phyloP scores from a whole-genome alignment of 441 rosid species.

The Codiaeum variegatum region DNA sequence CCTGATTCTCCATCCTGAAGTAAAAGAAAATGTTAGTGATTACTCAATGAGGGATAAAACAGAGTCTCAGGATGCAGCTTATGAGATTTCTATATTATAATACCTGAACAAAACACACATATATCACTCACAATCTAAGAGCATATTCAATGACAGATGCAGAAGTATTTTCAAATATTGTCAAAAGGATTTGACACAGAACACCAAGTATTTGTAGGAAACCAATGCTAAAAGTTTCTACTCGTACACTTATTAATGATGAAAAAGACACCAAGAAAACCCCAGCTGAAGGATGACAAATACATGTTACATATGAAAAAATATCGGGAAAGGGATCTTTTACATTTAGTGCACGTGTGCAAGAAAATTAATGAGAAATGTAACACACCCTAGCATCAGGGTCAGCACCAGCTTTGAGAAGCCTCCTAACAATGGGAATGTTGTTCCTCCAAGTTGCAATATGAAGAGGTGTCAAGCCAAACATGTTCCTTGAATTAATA shows the following conservation, averaged over 20 bases:
- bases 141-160: not conserved
- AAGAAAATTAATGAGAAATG: conserved; percentile 12
- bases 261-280: not conserved
- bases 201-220: not conserved
- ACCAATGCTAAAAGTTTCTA: not conserved
- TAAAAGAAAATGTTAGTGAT: conserved; percentile 6
- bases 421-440: conserved; percentile 84
- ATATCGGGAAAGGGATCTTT: not conserved
- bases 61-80: not conserved
- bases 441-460: conserved; percentile 95
- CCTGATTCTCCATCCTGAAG: conserved; percentile 99
- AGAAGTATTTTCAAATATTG: not conserved
- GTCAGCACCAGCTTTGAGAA: conserved; percentile 91
- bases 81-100: conserved; percentile 2
- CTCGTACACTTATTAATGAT: not conserved
- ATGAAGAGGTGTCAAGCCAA: conserved; percentile 90
- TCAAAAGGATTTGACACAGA: not conserved
- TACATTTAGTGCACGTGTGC: not conserved
- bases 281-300: not conserved
- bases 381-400: conserved; percentile 94
- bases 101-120: not conserved
- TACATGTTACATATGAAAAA: not conserved
- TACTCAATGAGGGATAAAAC: conserved; percentile 13
- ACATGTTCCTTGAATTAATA: conserved; percentile 64
- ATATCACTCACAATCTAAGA: no score